Evolutionary conservation across 2,329 filamentous ascomycete genomes (phyloP).

Genomic region (Xylariaceae sp.): DNA sequence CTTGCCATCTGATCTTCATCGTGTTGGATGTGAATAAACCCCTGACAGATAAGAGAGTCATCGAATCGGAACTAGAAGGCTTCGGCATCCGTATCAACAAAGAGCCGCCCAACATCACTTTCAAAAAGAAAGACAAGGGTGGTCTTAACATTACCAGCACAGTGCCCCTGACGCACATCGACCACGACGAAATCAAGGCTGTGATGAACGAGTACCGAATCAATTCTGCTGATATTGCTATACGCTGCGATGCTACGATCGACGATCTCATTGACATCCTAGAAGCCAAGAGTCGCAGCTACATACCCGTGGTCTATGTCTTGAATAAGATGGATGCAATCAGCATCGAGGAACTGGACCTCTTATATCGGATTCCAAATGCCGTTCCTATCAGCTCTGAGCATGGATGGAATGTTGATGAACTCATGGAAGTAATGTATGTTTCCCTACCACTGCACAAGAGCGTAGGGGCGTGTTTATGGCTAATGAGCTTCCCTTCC

Average conservation of each 20-base stretch:
- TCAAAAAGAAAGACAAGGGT: constrained; percentile 99
- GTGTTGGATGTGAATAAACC: constrained; percentile 98
- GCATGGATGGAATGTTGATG: constrained; percentile 96
- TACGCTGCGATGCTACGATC: constrained; percentile 94
- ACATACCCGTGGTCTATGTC: constrained; percentile 98
- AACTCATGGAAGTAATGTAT: constrained; percentile 89
- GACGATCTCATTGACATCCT: constrained; percentile 96
- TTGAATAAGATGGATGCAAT: constrained; percentile 99
- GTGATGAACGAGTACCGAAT: constrained; percentile 98
- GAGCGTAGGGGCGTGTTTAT: constrained; percentile 7
- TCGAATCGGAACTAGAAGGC: constrained; percentile 91
- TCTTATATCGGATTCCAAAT: constrained; percentile 94
- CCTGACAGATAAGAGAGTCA: constrained; percentile 91
- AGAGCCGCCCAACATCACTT: constrained; percentile 94
- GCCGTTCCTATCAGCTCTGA: constrained; percentile 96
- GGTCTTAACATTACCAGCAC: constrained; percentile 96
- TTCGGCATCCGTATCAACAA: constrained; percentile 99
- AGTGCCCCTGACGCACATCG: constrained; percentile 85
- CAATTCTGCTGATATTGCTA: constrained; percentile 93
- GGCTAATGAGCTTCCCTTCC: constrained; percentile 21
- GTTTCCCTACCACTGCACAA: constrained; percentile 22
- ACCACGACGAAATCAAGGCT: constrained; percentile 93
- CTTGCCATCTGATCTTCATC: constrained; percentile 97
- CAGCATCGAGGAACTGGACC: constrained; percentile 92
- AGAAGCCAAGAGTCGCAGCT: constrained; percentile 89